phyloP scores from a whole-genome alignment of 164 flowering plant genomes.

The Litsea cubeba region DNA sequence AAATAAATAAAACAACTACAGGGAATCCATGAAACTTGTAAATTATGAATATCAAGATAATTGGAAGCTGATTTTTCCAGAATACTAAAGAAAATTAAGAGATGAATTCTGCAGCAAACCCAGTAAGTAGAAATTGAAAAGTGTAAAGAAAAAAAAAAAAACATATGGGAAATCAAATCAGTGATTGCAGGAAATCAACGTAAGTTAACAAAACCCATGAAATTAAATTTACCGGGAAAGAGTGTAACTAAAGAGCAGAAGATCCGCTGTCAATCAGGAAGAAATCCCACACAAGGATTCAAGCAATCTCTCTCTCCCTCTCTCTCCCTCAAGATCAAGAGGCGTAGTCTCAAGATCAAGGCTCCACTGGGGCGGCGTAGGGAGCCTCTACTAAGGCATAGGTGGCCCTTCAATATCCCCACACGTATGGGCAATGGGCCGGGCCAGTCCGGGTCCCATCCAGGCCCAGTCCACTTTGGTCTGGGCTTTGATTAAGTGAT shows the following conservation, averaged over 20 bases:
- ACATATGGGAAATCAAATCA: neutral
- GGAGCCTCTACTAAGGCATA: neutral
- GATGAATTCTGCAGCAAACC: neutral
- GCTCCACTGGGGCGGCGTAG: neutral
- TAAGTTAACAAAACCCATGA: too few relatives aligned
- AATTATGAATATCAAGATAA: neutral
- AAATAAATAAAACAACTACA: neutral
- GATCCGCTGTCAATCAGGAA: neutral
- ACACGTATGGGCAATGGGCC: neutral
- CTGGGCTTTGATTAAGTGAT: too few relatives aligned
- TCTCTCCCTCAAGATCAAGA: neutral
- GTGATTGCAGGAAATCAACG: too few relatives aligned
- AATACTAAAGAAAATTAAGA: neutral
- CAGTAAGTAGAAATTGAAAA: neutral
- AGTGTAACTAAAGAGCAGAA: too few relatives aligned
- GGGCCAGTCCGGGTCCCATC: neutral
- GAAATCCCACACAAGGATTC: neutral
- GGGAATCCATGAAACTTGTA: neutral
- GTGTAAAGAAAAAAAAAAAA: neutral
- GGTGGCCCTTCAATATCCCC: neutral
- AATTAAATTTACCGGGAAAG: too few relatives aligned
- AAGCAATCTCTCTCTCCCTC: neutral
- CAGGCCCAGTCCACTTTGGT: neutral
- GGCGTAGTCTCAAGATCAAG: neutral
- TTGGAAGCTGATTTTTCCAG: neutral